Conservation (phyloP, 2,329 filamentous ascomycete species). For the Fusarium poae region DNA sequence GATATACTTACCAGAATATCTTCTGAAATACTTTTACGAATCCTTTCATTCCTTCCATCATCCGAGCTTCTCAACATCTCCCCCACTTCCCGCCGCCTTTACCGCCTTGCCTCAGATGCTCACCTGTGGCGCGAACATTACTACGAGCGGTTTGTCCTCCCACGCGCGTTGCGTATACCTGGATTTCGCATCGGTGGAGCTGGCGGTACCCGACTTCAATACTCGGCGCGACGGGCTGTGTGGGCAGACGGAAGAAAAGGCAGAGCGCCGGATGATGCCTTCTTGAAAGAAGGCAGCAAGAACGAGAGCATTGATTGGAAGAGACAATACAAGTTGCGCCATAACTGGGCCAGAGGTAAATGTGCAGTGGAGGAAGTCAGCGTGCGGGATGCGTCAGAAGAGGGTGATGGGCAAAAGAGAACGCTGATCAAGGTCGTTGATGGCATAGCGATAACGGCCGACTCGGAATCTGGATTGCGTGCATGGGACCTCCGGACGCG, state of each 20-base stretch:
- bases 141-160: constrained; percentile 87
- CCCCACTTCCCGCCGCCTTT: constrained; percentile 80
- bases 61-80: constrained; percentile 72
- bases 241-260: constrained; percentile 62
- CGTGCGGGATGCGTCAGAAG: constrained; percentile 59
- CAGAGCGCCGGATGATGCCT: constrained; percentile 58
- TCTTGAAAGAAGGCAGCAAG: constrained; percentile 7
- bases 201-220: constrained; percentile 57
- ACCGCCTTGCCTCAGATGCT: constrained; percentile 79
- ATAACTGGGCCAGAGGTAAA: constrained; percentile 90
- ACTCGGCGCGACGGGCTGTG: constrained; percentile 58
- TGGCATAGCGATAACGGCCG: constrained; percentile 82
- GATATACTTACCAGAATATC: constrained; percentile 82
- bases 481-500: constrained; percentile 81
- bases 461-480: constrained; percentile 76
- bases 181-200: constrained; percentile 64
- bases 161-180: constrained; percentile 81
- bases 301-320: constrained; percentile 79
- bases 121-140: constrained; percentile 94
- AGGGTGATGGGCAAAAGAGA: constrained; percentile 57
- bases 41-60: constrained; percentile 81
- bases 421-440: constrained; percentile 84
- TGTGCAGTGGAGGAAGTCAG: constrained; percentile 85
- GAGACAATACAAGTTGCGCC: constrained; percentile 84
- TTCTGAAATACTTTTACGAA: constrained; percentile 88